These are phyloP conservation scores for Salinomyces thailandicus DNA, from an alignment of 2,329 filamentous ascomycete genomes.

Conservation along the genomic window DNA sequence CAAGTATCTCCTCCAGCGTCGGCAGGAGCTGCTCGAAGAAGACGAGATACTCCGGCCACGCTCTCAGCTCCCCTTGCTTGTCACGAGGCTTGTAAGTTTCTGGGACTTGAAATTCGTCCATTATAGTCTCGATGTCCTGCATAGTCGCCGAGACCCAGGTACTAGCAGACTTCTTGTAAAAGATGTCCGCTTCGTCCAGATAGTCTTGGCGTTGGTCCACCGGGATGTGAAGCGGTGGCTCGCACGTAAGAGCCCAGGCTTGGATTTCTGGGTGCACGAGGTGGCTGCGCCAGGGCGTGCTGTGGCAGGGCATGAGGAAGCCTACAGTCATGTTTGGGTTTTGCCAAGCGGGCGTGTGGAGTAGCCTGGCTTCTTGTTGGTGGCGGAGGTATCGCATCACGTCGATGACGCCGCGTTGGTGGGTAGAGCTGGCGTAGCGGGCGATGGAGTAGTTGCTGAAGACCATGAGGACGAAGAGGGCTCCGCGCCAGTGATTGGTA, in stretches of 20 bases:
- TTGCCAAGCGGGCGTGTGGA: conserved; percentile 3
- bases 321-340: conserved; percentile 44
- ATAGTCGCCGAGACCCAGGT: conserved; percentile 35
- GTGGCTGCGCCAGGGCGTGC: conserved; percentile 87
- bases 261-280: conserved; percentile 63
- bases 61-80: conserved; percentile 11
- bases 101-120: too few species aligned
- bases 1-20: conserved; percentile 35
- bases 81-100: too few species aligned
- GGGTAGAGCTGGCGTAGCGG: conserved; percentile 61
- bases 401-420: conserved; percentile 69
- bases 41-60: conserved; percentile 38
- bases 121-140: conserved; percentile 13
- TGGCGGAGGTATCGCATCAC: conserved; percentile 66
- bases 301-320: conserved; percentile 93
- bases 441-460: conserved; percentile 60
- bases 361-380: conserved; percentile 32
- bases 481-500: conserved; percentile 33
- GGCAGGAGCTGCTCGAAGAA: conserved; percentile 50
- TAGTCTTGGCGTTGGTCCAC: conserved; percentile 56
- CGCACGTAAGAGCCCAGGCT: conserved; percentile 80
- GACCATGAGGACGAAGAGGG: conserved; percentile 45
- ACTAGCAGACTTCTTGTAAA: conserved; percentile 56
- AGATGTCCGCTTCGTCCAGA: conserved; percentile 80
- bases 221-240: conserved; percentile 66